phyloP scores from a whole-genome alignment of 139 green algal genomes.

The Micractinium conductrix region DNA sequence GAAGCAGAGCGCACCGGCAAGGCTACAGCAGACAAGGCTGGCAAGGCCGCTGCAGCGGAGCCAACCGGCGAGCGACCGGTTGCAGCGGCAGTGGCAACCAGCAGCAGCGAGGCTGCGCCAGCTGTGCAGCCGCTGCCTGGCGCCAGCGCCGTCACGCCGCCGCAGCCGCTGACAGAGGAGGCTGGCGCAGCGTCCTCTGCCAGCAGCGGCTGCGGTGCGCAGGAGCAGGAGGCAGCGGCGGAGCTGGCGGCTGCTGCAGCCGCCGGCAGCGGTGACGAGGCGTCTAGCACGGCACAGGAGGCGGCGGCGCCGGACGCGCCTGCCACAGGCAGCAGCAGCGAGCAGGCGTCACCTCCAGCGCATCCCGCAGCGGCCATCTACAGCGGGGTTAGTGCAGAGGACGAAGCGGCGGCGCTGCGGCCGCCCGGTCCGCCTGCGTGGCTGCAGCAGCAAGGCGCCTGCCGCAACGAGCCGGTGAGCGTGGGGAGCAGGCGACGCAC shows the following conservation, averaged over 20 bases:
- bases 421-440: neutral
- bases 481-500: no score
- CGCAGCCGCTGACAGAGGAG: no score
- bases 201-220: no score
- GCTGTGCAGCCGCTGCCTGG: neutral
- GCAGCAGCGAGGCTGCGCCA: neutral
- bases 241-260: neutral
- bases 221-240: neutral
- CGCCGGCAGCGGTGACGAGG: neutral
- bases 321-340: no score
- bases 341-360: neutral
- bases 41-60: neutral
- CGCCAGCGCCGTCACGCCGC: no score
- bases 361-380: neutral
- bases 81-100: neutral
- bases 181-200: neutral
- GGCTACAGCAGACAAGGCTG: no score
- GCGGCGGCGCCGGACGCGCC: neutral
- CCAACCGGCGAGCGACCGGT: neutral
- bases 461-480: neutral
- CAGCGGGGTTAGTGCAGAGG: neutral
- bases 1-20: neutral
- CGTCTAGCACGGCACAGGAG: no score
- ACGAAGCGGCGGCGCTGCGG: neutral
- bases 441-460: slow-evolving; percentile 13